phyloP scores from a whole-genome alignment of 2,329 filamentous ascomycete genomes.

The Colletotrichum acutatum region DNA sequence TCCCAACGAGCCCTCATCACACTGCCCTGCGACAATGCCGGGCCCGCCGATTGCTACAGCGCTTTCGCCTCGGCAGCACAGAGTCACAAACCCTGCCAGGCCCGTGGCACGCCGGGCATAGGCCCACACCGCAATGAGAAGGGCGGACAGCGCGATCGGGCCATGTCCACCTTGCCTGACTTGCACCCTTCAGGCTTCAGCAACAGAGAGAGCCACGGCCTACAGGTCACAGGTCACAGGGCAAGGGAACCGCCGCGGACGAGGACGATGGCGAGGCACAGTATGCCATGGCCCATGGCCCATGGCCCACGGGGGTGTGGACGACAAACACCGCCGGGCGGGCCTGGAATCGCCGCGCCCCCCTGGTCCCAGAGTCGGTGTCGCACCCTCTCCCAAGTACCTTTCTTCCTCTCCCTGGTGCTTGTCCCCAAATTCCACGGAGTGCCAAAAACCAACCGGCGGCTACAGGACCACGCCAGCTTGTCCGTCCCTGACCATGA shows the following conservation, averaged over 20 bases:
- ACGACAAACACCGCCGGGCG: constrained; percentile 25
- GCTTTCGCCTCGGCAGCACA: constrained; percentile 27
- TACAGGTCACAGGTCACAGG: not conserved
- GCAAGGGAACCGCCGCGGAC: not conserved
- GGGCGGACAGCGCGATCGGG: constrained; percentile 20
- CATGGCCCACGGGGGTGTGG: constrained; percentile 18
- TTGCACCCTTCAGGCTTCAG: constrained; percentile 4
- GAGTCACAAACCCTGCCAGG: constrained; percentile 31
- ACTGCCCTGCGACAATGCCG: constrained; percentile 22
- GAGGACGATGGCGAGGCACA: not conserved
- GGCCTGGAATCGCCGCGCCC: constrained; percentile 24
- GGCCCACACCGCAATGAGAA: constrained; percentile 21
- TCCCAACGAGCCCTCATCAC: not conserved
- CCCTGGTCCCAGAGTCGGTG: constrained; percentile 2
- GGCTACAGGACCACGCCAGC: constrained; percentile 8
- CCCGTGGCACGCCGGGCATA: constrained; percentile 25
- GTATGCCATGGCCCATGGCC: constrained; percentile 13
- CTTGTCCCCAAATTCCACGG: not conserved
- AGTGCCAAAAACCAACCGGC: constrained; percentile 5
- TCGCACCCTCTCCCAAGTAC: not conserved
- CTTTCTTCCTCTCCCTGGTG: not conserved
- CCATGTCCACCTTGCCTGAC: constrained; percentile 20
- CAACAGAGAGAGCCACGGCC: not conserved
- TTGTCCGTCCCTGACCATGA: constrained; percentile 3
- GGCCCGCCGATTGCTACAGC: constrained; percentile 31